A percentile compares a stretch with the other conserved stretches of the same genome.
phyloP scores from a whole-genome alignment of 345 rosid species.

The Camelina laxa region DNA sequence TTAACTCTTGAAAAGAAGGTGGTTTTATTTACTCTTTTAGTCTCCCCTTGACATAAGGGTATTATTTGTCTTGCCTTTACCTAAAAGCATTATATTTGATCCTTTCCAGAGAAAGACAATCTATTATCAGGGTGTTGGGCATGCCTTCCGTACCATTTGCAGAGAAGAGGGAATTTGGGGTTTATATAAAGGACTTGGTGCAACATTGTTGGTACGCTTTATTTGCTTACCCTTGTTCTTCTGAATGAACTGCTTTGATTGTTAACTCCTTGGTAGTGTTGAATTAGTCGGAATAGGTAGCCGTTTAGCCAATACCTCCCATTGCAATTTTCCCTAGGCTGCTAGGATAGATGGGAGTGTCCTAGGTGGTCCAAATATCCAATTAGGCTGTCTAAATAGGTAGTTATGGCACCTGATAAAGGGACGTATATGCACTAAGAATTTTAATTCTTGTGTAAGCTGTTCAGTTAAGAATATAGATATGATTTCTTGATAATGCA shows the following conservation, averaged over 20 bases:
- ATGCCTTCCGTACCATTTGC: slow-evolving; percentile 83
- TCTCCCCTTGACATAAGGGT: neutral
- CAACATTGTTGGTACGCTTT: slow-evolving; percentile 74
- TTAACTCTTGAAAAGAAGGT: neutral
- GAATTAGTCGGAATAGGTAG: slow-evolving; percentile 4
- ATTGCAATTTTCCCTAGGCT: slow-evolving; percentile 10
- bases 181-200: slow-evolving; percentile 92
- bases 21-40: neutral
- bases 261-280: slow-evolving; percentile 16
- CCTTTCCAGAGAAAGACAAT: slow-evolving; percentile 67
- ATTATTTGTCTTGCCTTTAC: slow-evolving; percentile 3
- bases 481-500: neutral
- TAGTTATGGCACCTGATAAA: slow-evolving; percentile 1
- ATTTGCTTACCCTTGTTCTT: slow-evolving; percentile 18
- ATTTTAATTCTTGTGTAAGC: neutral
- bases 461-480: slow-evolving; percentile 7
- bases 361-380: neutral
- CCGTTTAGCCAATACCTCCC: slow-evolving; percentile 7
- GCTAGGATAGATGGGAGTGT: slow-evolving; percentile 29
- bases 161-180: slow-evolving; percentile 84
- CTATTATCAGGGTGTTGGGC: slow-evolving; percentile 86
- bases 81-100: slow-evolving; percentile 18
- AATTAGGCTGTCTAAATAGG: neutral
- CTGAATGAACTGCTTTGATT: neutral
- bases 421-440: slow-evolving; percentile 2